Conservation (phyloP, 164 flowering plant species). For the Aristolochia californica region DNA sequence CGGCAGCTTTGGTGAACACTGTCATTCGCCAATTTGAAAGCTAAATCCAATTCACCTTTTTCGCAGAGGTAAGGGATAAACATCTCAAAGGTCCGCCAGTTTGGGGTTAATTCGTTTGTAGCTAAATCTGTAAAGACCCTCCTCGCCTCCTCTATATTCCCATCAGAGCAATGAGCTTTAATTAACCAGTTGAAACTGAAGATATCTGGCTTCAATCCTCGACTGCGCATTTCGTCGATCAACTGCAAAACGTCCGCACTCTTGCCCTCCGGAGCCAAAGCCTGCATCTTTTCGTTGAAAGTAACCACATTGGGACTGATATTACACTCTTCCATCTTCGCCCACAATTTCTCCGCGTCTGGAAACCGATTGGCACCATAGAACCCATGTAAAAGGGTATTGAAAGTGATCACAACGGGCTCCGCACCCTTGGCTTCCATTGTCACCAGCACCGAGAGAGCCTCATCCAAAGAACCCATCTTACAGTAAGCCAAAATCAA, state of each 20-base stretch:
- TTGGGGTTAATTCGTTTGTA: not conserved
- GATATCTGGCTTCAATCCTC: conserved; percentile 7
- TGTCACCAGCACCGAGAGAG: conserved; percentile 23
- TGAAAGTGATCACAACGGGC: conserved; percentile 33
- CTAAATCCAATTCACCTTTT: conserved; percentile 3
- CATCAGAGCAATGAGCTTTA: conserved; percentile 7
- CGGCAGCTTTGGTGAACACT: not conserved
- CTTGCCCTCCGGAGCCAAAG: conserved; percentile 16
- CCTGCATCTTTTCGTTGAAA: conserved; percentile 25
- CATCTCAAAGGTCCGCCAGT: not conserved
- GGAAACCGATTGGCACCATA: conserved; percentile 16
- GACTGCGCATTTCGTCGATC: conserved; percentile 19
- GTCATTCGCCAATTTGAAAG: conserved; percentile 4
- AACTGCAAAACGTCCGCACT: conserved; percentile 25
- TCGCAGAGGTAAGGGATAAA: conserved; percentile 7
- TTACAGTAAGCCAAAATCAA: conserved; percentile 28
- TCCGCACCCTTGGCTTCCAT: conserved; percentile 27
- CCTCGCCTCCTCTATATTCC: conserved; percentile 8
- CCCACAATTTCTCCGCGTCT: conserved; percentile 38
- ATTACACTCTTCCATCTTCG: conserved; percentile 22
- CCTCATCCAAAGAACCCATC: conserved; percentile 27
- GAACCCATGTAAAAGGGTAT: conserved; percentile 25
- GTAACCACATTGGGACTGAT: conserved; percentile 19
- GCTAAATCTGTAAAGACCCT: not conserved
- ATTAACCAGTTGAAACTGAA: conserved; percentile 8